Conservation (phyloP, 306 rosid species). For the Canavalia gladiata region DNA sequence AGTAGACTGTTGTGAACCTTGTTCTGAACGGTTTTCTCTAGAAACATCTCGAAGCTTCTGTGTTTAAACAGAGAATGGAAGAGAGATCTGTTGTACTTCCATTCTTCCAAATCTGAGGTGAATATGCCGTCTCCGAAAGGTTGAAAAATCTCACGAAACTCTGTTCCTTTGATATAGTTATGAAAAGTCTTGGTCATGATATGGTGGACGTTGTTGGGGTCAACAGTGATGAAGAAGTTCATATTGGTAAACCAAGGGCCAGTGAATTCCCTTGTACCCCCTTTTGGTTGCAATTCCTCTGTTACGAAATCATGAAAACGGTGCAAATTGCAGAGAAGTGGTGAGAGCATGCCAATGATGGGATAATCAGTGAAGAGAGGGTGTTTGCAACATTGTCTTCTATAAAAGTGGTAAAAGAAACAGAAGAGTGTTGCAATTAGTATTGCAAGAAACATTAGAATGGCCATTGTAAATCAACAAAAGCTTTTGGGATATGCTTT, state of each 20-base stretch:
- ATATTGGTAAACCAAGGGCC: constrained; percentile 54
- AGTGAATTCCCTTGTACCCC: constrained; percentile 36
- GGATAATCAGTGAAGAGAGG: constrained; percentile 42
- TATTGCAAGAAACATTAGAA: too few relatives aligned
- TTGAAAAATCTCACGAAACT: constrained; percentile 51
- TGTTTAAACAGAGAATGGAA: constrained; percentile 35
- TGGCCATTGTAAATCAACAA: too few relatives aligned
- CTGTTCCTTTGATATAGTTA: constrained; percentile 42
- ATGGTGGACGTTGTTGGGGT: constrained; percentile 51
- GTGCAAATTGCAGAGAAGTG: neutral
- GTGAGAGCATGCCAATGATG: constrained; percentile 53
- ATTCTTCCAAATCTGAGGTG: constrained; percentile 41
- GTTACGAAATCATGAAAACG: constrained; percentile 30
- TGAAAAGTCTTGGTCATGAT: constrained; percentile 42
- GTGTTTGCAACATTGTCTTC: neutral
- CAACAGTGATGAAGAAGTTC: constrained; percentile 36
- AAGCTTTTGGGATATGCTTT: too few relatives aligned
- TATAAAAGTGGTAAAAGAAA: too few relatives aligned
- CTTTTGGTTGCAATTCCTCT: neutral
- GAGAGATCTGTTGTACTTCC: constrained; percentile 47
- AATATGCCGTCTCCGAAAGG: constrained; percentile 55
- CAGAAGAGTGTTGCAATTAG: neutral
- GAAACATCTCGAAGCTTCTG: neutral
- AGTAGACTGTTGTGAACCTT: constrained; percentile 40
- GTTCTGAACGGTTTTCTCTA: constrained; percentile 22